Evolutionary conservation across 2,329 filamentous ascomycete species (phyloP), one percentile per base, ranked within the genome.

Genomic region (Ramichloridium luteum): DNA sequence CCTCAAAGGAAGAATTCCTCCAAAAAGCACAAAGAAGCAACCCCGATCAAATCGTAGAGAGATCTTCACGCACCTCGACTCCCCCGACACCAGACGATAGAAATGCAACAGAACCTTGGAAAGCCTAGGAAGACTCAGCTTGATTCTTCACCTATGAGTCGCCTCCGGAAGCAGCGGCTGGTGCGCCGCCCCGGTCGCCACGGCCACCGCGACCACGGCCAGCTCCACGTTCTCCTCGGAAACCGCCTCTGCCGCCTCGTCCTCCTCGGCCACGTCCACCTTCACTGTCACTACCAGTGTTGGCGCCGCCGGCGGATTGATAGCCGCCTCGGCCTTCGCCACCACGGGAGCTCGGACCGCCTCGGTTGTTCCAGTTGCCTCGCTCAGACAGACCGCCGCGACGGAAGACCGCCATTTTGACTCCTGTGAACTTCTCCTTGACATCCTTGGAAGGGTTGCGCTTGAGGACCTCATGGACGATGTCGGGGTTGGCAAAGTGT

Each of bases 401-500:
- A 50, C 81, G 74, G 61, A 85, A 93, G 50, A 41, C 42, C 6
- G 42, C 42, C 29, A 54, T 41, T 17, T 39, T 40, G 16, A 48
- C 37, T n/a, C 33, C 36, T 59, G 80, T 81, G 41, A 77, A 79
- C 40, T 81, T 75, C 75, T 80, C 51, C 25, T 38, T 39, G 15
- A 36, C 48, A 13, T 56, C 50, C 67, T 86, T 88, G 47, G 78
- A 69, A 4, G 83, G 72, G 36, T 92, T 68, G 42, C 75, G 76
- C 25, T 75, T 71, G 50, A 93, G 69, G 18, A 85, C 83, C 18
- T 70, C 73, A 47, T 86, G 81, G 50, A 88, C 82, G 30, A 93
- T 82, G 45, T 92, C 80, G 3, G 66, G 53, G 2, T 70, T 81
- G 53, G 78, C 74, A 62, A 96, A 96, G 44, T 86, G 78, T 15